Evolutionary conservation across 139 green algal species (phyloP), one percentile per base, ranked within the genome.

Genomic region (Trebouxia sp.): DNA sequence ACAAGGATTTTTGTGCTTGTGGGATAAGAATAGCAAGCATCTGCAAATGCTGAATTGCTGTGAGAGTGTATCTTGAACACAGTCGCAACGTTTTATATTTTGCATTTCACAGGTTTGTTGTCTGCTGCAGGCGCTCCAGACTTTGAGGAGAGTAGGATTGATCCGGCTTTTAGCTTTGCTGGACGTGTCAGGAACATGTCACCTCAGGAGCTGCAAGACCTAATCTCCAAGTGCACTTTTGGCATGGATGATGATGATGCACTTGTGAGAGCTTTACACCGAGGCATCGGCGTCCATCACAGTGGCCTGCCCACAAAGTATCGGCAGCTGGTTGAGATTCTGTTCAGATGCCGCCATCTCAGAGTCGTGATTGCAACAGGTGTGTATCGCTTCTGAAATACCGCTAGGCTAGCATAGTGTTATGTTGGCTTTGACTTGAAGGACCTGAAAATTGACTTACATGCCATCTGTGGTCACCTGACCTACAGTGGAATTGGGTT

Each of bases 221-320:
- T 74, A 5, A 79, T 86, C 17, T 6, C 80, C 30, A 42, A 83
- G 65, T 43, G 35, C 50, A 83, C 51, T 5, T 20, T 38, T 8
- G 69, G 51, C 11, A 39, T 72, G 20, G 70, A 66, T 15, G 41
- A 17, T 1, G 14, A 55, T 6, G 35, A 72, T 24, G 35, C 69
- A 3, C 82, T 89, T 50, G n/a, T 81, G 22, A 48, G 48, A 26
- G 79, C 55, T 3, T 80, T 91, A 58, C 22, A 65, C 24, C 79
- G 84, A 0, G 88, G 88, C 24, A 82, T 92, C 6, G 88, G 82
- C 26, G 82, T 78, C 24, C 88, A 92, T 65, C 88, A 92, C 72
- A 80, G 69, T 26, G 86, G 86, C n/a, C 70, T 89, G 32, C 66
- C 79, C 43, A 89, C 83, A 42, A 45, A 65, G 11, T 92, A 89